Percentiles rank a stretch among this genome's conserved stretches.
Conservation (phyloP, 176 grass and related monocot species). For the Olyra latifolia region DNA sequence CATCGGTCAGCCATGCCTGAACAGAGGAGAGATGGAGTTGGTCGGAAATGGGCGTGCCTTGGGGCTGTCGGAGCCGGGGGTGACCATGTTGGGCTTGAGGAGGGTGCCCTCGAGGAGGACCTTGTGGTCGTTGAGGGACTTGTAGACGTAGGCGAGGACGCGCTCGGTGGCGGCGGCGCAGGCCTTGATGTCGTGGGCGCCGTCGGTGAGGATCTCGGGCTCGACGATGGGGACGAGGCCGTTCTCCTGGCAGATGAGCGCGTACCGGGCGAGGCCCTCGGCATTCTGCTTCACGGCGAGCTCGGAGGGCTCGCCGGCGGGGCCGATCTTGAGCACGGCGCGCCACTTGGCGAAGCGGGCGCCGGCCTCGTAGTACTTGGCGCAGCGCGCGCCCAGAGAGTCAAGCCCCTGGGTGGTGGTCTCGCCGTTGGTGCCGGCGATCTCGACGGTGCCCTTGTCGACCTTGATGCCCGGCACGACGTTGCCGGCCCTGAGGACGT, state of each 20-base stretch:
- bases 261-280: conserved; percentile 85
- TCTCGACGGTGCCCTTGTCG: conserved; percentile 89
- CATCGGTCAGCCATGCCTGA: not conserved
- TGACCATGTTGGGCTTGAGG: conserved; percentile 95
- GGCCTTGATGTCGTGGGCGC: conserved; percentile 60
- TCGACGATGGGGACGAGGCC: conserved; percentile 92
- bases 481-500: conserved; percentile 54
- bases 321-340: conserved; percentile 84
- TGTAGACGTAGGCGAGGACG: conserved; percentile 80
- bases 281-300: conserved; percentile 74
- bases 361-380: conserved; percentile 81
- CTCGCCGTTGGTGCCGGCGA: conserved; percentile 74
- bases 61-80: conserved; percentile 82
- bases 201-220: conserved; percentile 94
- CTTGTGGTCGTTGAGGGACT: conserved; percentile 88
- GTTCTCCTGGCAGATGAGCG: conserved; percentile 83
- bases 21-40: not conserved
- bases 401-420: conserved; percentile 85
- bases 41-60: conserved; percentile 53
- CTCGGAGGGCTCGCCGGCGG: conserved; percentile 63
- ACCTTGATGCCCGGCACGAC: conserved; percentile 92
- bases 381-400: conserved; percentile 67
- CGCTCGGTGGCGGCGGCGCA: conserved; percentile 83
- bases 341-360: conserved; percentile 96
- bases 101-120: conserved; percentile 88